Evolutionary conservation across 2,329 filamentous ascomycete genomes (phyloP).

Genomic region (Botrytis medusae): DNA sequence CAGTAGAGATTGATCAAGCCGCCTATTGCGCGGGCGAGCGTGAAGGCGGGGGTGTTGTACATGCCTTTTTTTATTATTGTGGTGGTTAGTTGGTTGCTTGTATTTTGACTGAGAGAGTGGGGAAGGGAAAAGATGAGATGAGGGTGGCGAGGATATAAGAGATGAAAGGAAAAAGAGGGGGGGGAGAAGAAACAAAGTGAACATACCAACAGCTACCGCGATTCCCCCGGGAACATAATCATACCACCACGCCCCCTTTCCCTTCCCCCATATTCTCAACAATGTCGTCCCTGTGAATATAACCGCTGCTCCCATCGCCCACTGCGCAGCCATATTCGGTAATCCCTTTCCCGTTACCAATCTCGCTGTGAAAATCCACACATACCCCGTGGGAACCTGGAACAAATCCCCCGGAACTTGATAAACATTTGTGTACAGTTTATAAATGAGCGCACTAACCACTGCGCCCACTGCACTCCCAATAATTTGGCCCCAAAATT

Average conservation of each 20-base stretch:
- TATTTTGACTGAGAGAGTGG: neutral
- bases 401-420: conserved; percentile 85
- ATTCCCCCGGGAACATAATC: conserved; percentile 86
- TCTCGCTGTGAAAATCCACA: conserved; percentile 96
- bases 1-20: conserved; percentile 79
- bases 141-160: neutral
- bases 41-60: conserved; percentile 97
- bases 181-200: conserved; percentile 7
- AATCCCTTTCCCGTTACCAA: conserved; percentile 89
- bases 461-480: conserved; percentile 84
- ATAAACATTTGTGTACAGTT: conserved; percentile 87
- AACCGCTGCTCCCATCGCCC: conserved; percentile 70
- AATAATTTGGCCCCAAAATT: conserved; percentile 96
- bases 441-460: conserved; percentile 82
- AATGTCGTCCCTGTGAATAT: conserved; percentile 73
- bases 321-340: conserved; percentile 79
- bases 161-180: conserved; percentile 2
- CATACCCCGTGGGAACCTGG: conserved; percentile 89
- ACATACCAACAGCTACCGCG: conserved; percentile 83
- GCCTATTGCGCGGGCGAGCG: conserved; percentile 80
- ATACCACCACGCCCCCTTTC: conserved; percentile 60
- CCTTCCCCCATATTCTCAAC: conserved; percentile 57
- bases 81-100: neutral
- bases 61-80: conserved; percentile 69
- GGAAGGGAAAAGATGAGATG: too few species aligned